Conservation (phyloP, 306 rosid species). For the Argentina anserina region DNA sequence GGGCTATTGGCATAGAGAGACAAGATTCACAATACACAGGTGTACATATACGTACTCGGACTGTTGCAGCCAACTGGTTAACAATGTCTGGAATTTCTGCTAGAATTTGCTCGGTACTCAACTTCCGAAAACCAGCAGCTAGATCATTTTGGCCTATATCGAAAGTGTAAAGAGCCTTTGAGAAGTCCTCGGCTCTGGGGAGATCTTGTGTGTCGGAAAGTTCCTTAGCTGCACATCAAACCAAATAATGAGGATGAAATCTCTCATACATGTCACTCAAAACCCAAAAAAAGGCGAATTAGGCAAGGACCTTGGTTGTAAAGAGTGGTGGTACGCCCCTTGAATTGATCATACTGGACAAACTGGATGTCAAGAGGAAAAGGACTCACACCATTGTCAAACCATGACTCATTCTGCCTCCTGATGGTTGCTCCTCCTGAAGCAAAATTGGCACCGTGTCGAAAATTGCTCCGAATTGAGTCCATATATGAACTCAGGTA, state of each 20-base stretch:
- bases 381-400: conserved; percentile 52
- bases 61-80: conserved; percentile 34
- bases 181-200: conserved; percentile 61
- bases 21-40: not conserved
- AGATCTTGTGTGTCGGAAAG: conserved; percentile 27
- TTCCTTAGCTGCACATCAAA: conserved; percentile 24
- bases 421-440: conserved; percentile 67
- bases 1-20: too few relatives aligned
- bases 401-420: conserved; percentile 48
- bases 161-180: conserved; percentile 61
- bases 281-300: not conserved
- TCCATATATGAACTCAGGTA: conserved; percentile 56
- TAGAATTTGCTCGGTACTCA: conserved; percentile 32
- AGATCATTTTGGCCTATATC: conserved; percentile 89
- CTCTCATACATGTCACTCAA: not conserved
- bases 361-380: conserved; percentile 64
- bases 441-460: conserved; percentile 86
- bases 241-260: not conserved
- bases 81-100: conserved; percentile 44
- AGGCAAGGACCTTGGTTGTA: conserved; percentile 38
- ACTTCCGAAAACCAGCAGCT: conserved; percentile 41
- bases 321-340: conserved; percentile 46
- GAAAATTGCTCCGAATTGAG: conserved; percentile 64
- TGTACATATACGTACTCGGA: conserved; percentile 39
- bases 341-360: conserved; percentile 53